These are phyloP conservation scores for Proliferodiscus dingleyae DNA, from an alignment of 2,329 filamentous ascomycete species.

Conservation along the genomic window DNA sequence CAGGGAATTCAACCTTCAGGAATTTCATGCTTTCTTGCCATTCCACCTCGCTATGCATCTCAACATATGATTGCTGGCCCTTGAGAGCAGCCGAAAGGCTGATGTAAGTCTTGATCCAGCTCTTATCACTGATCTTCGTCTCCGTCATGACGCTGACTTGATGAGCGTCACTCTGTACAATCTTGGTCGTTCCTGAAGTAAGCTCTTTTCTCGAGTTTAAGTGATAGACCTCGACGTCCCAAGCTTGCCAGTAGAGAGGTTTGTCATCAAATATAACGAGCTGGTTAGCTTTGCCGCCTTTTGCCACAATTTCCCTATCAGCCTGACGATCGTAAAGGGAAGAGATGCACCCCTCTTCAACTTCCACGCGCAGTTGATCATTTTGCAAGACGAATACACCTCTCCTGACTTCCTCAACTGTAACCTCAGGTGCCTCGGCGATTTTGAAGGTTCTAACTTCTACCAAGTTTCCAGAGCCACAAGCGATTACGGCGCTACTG, in stretches of 20 bases:
- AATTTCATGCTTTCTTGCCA: constrained; percentile 98
- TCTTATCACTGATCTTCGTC: constrained; percentile 81
- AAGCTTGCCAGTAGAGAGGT: constrained; percentile 93
- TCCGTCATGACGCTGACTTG: constrained; percentile 77
- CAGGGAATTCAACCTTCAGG: constrained; percentile 97
- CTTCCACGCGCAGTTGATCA: constrained; percentile 65
- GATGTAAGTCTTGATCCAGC: constrained; percentile 81
- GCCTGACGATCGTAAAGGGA: constrained; percentile 74
- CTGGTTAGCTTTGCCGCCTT: constrained; percentile 76
- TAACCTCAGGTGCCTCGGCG: constrained; percentile 44
- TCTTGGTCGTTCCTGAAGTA: constrained; percentile 58
- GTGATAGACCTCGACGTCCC: constrained; percentile 97
- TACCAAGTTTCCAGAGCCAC: constrained; percentile 50
- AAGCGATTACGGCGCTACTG: constrained; percentile 49
- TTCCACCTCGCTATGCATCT: constrained; percentile 81
- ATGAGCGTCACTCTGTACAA: constrained; percentile 68
- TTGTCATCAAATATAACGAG: constrained; percentile 96
- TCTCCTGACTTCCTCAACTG: constrained; percentile 44
- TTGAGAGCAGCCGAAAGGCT: constrained; percentile 67
- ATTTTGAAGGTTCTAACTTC: constrained; percentile 46
- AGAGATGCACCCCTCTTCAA: constrained; percentile 72
- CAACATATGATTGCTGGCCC: constrained; percentile 64
- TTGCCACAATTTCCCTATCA: constrained; percentile 71
- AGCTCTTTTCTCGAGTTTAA: constrained; percentile 81
- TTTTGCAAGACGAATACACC: constrained; percentile 78